Base-by-base conservation (phyloP, 2,329 filamentous ascomycete genomes). In the Monascus ruber region DNA sequence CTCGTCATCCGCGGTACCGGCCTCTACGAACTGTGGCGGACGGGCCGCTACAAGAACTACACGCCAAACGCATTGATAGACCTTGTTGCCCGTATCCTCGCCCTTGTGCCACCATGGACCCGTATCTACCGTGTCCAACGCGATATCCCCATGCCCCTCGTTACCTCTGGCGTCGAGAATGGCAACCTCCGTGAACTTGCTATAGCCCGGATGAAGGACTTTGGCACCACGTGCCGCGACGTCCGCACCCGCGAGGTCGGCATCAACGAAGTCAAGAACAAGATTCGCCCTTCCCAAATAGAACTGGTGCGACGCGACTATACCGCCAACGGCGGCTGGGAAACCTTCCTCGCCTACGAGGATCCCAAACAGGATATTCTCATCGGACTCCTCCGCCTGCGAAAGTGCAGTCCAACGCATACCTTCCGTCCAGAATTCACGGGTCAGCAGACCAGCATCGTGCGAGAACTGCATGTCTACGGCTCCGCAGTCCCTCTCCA, bases 101-200 rank as follows among this genome's bases (percentile, higher is more conserved):
- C 91, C 0, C 73, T 98, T 2, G 83, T 98, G 0, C 91, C 91
- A 1, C 91, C 91, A 1, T 98, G 91, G 91, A 98, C 93, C 0
- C 80, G 91, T 46, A 98, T 98, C 55, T 98, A 98, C 68, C 86
- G 91, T 43, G 91, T 98, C 0, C 91, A 98, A 69, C 80, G 91
- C 60, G 91, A 98, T 65, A 98, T 98, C 42, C 91, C 91, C n/a
- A 98, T 98, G 91, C 91, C 91, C 1, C 73, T 98, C 24, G 93
- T 98, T n/a, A 96, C 91, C 0, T 94, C 89, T 1, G 91, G 91
- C 32, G 91, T 98, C 0, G 91, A 98, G 66, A 98, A 98, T 52
- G 91, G 91, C 44, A 98, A 98, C 58, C 69, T 98, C 31, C 80
- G 91, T 45, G 91, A 98, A 62, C 70, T 98, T 36, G 89, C 91